A percentile compares a stretch with the other conserved stretches of the same genome.
phyloP scores from a whole-genome alignment of 352 stramenopile genomes.

The Globisporangium cederbergense region DNA sequence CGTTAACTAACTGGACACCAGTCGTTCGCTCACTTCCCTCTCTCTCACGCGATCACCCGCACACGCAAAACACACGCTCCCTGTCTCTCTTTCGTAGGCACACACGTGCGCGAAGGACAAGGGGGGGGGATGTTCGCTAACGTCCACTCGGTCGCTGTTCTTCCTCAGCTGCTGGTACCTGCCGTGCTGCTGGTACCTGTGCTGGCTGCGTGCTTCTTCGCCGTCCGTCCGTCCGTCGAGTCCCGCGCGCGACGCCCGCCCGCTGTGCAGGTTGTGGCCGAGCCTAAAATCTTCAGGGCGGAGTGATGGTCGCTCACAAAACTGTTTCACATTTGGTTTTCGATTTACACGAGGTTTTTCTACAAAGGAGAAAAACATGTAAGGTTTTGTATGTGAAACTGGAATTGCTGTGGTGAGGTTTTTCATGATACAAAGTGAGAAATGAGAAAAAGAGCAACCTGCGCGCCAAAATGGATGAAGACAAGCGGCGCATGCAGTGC shows the following conservation, averaged over 20 bases:
- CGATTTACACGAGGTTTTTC: background rate
- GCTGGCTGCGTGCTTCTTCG: background rate
- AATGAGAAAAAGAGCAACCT: background rate
- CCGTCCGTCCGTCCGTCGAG: slow-evolving; percentile 8
- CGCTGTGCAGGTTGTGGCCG: background rate
- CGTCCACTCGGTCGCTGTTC: background rate
- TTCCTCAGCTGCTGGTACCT: background rate
- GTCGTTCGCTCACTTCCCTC: background rate
- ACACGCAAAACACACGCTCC: background rate
- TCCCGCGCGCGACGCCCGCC: background rate
- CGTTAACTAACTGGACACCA: background rate
- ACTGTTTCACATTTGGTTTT: background rate
- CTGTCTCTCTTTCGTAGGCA: background rate
- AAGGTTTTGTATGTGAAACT: background rate
- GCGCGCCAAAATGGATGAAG: background rate
- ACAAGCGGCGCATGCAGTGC: background rate
- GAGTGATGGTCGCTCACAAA: slow-evolving; percentile 3
- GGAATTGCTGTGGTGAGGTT: background rate
- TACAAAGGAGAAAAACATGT: background rate
- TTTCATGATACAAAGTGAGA: background rate
- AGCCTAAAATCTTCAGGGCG: slow-evolving; percentile 6
- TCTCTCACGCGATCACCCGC: background rate
- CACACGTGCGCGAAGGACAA: background rate
- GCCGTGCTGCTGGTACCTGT: background rate
- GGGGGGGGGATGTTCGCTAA: background rate